These are phyloP conservation scores for Torrubiellomyces zombiae DNA, from an alignment of 2,329 filamentous ascomycete species.

Conservation along the genomic window DNA sequence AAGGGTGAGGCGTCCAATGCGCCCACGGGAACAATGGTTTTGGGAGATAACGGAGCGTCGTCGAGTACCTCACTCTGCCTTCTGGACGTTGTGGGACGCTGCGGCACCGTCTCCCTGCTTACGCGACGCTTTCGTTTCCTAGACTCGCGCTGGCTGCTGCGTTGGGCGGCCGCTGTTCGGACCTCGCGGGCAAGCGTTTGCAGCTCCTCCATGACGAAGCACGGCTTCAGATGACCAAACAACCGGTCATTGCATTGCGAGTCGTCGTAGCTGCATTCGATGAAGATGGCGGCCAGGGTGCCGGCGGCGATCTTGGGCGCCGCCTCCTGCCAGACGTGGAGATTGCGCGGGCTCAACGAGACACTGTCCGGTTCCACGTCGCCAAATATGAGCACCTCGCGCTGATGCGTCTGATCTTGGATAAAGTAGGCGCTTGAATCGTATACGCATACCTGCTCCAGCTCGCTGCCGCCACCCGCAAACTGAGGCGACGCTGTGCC, in stretches of 20 bases:
- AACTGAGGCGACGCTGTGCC: constrained; percentile 10
- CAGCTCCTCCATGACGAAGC: constrained; percentile 69
- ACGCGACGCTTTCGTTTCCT: constrained; percentile 52
- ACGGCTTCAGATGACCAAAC: constrained; percentile 78
- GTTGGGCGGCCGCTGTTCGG: constrained; percentile 26
- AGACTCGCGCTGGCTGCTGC: constrained; percentile 20
- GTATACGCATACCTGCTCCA: constrained; percentile 48
- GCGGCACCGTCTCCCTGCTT: too few relatives aligned
- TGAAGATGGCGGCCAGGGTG: constrained; percentile 65
- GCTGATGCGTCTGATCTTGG: constrained; percentile 49
- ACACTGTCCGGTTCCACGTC: constrained; percentile 88
- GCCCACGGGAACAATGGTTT: too few relatives aligned
- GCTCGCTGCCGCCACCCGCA: constrained; percentile 13
- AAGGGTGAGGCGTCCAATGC: constrained; percentile 23
- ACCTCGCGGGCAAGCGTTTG: constrained; percentile 55
- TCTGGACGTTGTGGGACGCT: constrained; percentile 7
- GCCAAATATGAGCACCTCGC: constrained; percentile 83
- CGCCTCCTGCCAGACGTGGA: constrained; percentile 73
- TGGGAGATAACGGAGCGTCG: constrained; percentile 35
- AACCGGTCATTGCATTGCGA: constrained; percentile 59
- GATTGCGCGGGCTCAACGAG: constrained; percentile 65
- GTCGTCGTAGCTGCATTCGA: constrained; percentile 90
- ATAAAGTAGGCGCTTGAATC: constrained; percentile 93
- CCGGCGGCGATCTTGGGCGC: constrained; percentile 67
- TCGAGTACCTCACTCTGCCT: constrained; percentile 15